Percentiles rank a stretch among this genome's conserved stretches.
Evolutionary conservation across 2,329 filamentous ascomycete genomes (phyloP).

Genomic region (Parastagonospora avenae): DNA sequence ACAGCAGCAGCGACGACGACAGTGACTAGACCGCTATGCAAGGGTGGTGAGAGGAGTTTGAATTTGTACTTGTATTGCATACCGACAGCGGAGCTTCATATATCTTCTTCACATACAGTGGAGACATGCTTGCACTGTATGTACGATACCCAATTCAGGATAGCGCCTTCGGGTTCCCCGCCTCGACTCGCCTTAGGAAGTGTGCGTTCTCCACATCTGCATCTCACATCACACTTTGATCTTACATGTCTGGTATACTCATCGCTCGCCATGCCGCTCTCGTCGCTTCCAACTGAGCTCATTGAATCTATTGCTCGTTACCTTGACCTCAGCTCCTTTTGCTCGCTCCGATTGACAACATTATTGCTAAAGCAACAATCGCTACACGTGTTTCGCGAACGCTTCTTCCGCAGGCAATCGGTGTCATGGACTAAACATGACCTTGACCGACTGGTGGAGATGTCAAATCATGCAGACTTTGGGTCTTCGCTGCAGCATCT

Average conservation of each 20-base stretch:
- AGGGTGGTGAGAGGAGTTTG: neutral
- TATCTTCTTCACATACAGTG: neutral
- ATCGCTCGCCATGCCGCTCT: constrained; percentile 13
- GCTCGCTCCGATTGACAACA: constrained; percentile 26
- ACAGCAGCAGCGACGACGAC: neutral
- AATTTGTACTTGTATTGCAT: neutral
- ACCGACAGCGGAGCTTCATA: no score
- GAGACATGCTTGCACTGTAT: neutral
- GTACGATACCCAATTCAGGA: constrained; percentile 7
- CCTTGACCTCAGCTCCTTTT: constrained; percentile 20
- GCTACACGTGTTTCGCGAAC: constrained; percentile 23
- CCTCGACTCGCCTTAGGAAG: neutral
- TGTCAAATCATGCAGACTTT: constrained; percentile 21
- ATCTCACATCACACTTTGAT: neutral
- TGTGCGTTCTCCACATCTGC: neutral
- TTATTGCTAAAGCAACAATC: constrained; percentile 19
- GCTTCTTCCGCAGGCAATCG: constrained; percentile 26
- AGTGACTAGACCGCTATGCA: constrained; percentile 9
- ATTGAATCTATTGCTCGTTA: constrained; percentile 25
- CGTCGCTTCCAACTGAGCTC: constrained; percentile 27
- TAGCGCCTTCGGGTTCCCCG: constrained; percentile 9
- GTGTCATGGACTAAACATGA: constrained; percentile 22
- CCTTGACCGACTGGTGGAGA: constrained; percentile 17
- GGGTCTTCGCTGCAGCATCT: constrained; percentile 22
- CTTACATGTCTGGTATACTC: neutral